Conservation (phyloP, 352 stramenopile genomes). For the Globisporangium polare region DNA sequence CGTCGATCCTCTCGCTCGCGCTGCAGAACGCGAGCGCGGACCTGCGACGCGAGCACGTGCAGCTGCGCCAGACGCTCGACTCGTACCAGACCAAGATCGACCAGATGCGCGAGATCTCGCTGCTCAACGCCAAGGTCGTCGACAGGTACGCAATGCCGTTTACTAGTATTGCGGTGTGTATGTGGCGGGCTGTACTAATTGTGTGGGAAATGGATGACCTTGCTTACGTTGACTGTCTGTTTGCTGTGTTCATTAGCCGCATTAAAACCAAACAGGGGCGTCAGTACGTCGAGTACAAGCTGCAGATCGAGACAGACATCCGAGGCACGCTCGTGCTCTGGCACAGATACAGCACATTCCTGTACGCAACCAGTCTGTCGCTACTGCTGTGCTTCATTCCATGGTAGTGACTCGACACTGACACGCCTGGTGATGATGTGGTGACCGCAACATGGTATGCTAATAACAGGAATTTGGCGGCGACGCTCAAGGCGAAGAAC, state of each 20-base stretch:
- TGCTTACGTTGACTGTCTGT: not conserved
- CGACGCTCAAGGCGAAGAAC: slow-evolving; percentile 82
- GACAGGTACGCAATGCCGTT: slow-evolving; percentile 47
- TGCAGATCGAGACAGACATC: slow-evolving; percentile 85
- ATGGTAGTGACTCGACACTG: not conserved
- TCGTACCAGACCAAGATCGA: slow-evolving; percentile 89
- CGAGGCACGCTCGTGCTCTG: slow-evolving; percentile 81
- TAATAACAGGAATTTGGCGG: slow-evolving; percentile 55
- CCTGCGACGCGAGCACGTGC: slow-evolving; percentile 74
- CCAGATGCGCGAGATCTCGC: slow-evolving; percentile 83
- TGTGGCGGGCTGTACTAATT: not conserved
- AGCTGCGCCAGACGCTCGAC: slow-evolving; percentile 80
- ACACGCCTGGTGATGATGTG: not conserved
- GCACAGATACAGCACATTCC: slow-evolving; percentile 88
- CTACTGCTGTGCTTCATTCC: not conserved
- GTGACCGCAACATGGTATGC: not conserved
- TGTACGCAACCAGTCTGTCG: slow-evolving; percentile 34
- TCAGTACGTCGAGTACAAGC: slow-evolving; percentile 82
- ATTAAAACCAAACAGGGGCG: slow-evolving; percentile 85
- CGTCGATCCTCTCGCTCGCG: slow-evolving; percentile 72
- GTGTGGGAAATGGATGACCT: not conserved
- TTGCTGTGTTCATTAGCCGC: slow-evolving; percentile 29
- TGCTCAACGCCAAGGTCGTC: slow-evolving; percentile 81
- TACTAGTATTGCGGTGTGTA: not conserved
- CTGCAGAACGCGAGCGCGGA: slow-evolving; percentile 77